A percentile compares a stretch with the other conserved stretches of the same genome.
phyloP scores from a whole-genome alignment of 129 eudicot species.

The Daucus carota region DH1_v3.0 NC_030381.2:50001001-50001500 shows the following conservation, averaged over 20 bases:
- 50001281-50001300: conserved; percentile 73
- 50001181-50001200: conserved; percentile 18
- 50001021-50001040: too few relatives aligned
- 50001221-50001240: conserved; percentile 15
- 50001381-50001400: conserved; percentile 14
- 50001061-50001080: too few relatives aligned
- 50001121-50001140: not conserved
- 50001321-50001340: conserved; percentile 74
- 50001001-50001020: too few relatives aligned
- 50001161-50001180: not conserved
- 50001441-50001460: conserved; percentile 31
- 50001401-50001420: conserved; percentile 22
- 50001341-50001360: conserved; percentile 59
- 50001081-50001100: not conserved
- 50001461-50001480: conserved; percentile 10
- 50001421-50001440: conserved; percentile 22
- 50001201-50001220: conserved; percentile 16
- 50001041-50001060: too few relatives aligned
- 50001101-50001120: not conserved
- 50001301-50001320: conserved; percentile 62
- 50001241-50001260: conserved; percentile 36
- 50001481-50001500: not conserved
- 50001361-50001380: conserved; percentile 36
- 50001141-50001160: conserved; percentile 4
- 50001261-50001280: conserved; percentile 54